Evolutionary conservation across 441 rosid genomes (phyloP).

Genomic region (Euphorbia schlechtendalii): DNA sequence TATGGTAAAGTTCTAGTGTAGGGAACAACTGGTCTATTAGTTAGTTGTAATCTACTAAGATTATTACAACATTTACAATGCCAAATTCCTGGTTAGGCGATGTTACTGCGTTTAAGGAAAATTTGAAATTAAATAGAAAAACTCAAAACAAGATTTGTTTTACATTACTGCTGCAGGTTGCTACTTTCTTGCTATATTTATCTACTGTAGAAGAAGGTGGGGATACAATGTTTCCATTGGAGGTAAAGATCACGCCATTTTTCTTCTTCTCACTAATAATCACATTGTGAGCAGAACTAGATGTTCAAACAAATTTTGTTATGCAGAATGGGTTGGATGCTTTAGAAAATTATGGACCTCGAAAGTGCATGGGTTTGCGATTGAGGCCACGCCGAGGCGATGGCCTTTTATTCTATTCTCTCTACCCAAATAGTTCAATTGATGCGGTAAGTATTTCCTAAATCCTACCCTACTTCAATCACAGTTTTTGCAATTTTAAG

Average conservation of each 20-base stretch:
- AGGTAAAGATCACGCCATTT: conserved; percentile 30
- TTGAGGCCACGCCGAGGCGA: conserved; percentile 61
- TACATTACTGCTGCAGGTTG: conserved; percentile 32
- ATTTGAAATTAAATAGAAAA: not conserved
- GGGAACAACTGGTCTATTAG: no score
- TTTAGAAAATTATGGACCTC: conserved; percentile 39
- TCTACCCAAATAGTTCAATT: conserved; percentile 52
- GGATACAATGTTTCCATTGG: conserved; percentile 60
- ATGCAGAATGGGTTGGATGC: conserved; percentile 32
- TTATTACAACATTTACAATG: no score
- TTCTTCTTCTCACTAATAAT: not conserved
- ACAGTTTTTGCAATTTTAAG: no score
- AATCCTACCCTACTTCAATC: no score
- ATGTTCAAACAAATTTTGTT: conserved; percentile 7
- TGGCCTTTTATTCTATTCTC: conserved; percentile 54
- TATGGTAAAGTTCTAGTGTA: no score
- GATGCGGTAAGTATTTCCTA: conserved; percentile 36
- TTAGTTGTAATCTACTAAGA: no score
- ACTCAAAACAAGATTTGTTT: not conserved
- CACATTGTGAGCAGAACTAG: not conserved
- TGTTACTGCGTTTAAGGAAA: not conserved
- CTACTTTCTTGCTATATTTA: conserved; percentile 58
- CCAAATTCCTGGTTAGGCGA: no score
- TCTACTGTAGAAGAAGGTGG: conserved; percentile 63
- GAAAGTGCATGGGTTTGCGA: conserved; percentile 44